Evolutionary conservation across 257 asterid genomes (phyloP).

Genomic region (Nicotiana attenuata): DNA sequence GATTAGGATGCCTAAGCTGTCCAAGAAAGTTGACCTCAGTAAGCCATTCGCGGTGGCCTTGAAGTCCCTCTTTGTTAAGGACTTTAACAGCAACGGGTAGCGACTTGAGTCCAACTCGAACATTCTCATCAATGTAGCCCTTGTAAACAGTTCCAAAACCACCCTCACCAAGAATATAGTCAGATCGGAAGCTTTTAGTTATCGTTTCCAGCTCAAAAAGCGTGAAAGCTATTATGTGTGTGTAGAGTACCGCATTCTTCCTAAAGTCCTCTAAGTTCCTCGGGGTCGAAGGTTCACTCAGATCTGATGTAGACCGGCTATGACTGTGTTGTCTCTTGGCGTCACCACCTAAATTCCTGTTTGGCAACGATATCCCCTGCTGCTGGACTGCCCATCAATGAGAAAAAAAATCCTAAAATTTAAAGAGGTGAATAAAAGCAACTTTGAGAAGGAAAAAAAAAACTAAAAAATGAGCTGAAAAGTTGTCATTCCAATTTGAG

Average conservation of each 20-base stretch:
- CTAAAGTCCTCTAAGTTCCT: constrained; percentile 74
- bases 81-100: constrained; percentile 98
- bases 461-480: neutral
- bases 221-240: constrained; percentile 86
- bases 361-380: constrained; percentile 43
- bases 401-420: neutral
- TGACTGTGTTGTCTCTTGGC: constrained; percentile 53
- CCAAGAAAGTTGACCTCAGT: constrained; percentile 98
- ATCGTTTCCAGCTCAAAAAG: constrained; percentile 94
- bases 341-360: constrained; percentile 43
- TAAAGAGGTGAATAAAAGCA: neutral
- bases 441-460: neutral
- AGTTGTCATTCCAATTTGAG: neutral
- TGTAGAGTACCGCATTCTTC: constrained; percentile 60
- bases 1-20: constrained; percentile 93
- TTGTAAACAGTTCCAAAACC: constrained; percentile 98
- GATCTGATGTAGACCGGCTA: constrained; percentile 75
- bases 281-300: constrained; percentile 83
- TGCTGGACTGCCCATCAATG: constrained; percentile 56
- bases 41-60: constrained; percentile 99
- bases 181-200: constrained; percentile 97
- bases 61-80: constrained; percentile 97
- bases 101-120: constrained; percentile 90
- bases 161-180: constrained; percentile 97
- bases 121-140: constrained; percentile 97